A percentile compares a stretch with the other conserved stretches of the same genome.
Evolutionary conservation across 1,284 basidiomycete genomes (phyloP).

Genomic region (Marasmius sp.): DNA sequence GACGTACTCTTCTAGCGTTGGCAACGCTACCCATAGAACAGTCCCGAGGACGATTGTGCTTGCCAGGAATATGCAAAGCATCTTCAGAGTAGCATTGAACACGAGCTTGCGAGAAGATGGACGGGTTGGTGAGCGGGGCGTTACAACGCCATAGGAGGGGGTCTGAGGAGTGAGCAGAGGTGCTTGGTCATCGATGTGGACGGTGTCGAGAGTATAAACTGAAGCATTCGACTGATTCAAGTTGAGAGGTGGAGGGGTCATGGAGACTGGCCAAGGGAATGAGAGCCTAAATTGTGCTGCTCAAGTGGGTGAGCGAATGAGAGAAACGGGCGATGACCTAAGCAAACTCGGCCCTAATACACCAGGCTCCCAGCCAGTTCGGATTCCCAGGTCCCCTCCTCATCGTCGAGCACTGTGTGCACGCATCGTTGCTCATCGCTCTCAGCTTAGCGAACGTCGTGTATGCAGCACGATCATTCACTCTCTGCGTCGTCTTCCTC

Average conservation of each 20-base stretch:
- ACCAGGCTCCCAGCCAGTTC: constrained; percentile 13
- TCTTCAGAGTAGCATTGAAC: constrained; percentile 79
- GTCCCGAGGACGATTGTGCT: constrained; percentile 72
- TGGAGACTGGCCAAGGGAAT: not conserved
- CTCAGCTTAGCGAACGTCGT: not conserved
- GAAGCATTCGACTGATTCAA: constrained; percentile 43
- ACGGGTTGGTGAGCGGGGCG: constrained; percentile 37
- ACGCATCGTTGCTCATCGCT: not conserved
- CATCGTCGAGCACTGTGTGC: not conserved
- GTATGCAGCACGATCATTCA: constrained; percentile 1
- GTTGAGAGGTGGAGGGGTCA: constrained; percentile 9
- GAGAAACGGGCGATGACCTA: not conserved
- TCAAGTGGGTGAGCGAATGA: not conserved
- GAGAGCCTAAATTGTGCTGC: not conserved
- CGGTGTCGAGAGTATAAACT: constrained; percentile 63
- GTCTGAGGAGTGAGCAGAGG: constrained; percentile 38
- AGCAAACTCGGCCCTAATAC: constrained; percentile 4
- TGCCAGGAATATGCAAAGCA: constrained; percentile 73
- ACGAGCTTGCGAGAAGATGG: constrained; percentile 57
- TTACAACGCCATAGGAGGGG: constrained; percentile 55
- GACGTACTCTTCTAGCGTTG: constrained; percentile 75
- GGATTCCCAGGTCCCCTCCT: constrained; percentile 13
- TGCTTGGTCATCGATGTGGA: constrained; percentile 35
- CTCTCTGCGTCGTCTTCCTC: constrained; percentile 33
- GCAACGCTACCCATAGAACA: constrained; percentile 78